These are phyloP conservation scores for Brasilioporus rufonigricans DNA, from an alignment of 768 basidiomycete species.

Conservation along the genomic window DNA sequence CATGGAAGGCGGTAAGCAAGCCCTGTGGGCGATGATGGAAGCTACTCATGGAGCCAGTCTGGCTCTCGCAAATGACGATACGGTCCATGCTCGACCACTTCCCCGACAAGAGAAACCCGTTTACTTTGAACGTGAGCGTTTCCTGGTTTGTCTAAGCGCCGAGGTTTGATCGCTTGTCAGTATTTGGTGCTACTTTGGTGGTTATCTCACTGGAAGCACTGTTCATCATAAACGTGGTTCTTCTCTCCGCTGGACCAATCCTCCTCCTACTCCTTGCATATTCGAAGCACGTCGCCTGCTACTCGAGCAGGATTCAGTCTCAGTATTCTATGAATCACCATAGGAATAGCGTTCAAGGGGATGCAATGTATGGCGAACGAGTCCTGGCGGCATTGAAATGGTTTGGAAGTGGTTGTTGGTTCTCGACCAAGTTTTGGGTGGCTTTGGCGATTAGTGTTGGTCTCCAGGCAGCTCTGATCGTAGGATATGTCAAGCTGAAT, in stretches of 20 bases:
- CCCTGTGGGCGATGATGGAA: conserved; percentile 83
- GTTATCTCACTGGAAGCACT: conserved; percentile 52
- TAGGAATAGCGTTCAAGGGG: conserved; percentile 2
- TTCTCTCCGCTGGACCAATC: conserved; percentile 64
- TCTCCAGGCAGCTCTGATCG: conserved; percentile 47
- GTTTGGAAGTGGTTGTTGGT: conserved; percentile 38
- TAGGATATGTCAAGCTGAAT: conserved; percentile 54
- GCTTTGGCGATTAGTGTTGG: conserved; percentile 46
- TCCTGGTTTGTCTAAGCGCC: background rate
- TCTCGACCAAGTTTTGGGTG: conserved; percentile 63
- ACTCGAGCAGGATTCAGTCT: conserved; percentile 19
- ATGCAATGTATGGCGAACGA: conserved; percentile 8
- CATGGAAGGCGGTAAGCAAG: conserved; percentile 48
- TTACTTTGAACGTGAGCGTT: conserved; percentile 69
- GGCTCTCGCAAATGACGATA: conserved; percentile 49
- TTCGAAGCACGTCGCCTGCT: conserved; percentile 29
- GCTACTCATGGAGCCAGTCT: conserved; percentile 52
- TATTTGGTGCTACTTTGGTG: conserved; percentile 55
- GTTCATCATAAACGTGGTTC: conserved; percentile 54
- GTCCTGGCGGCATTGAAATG: conserved; percentile 26
- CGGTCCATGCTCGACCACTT: conserved; percentile 24
- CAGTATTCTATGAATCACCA: background rate
- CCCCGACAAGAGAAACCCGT: conserved; percentile 37
- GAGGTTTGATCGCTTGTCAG: conserved; percentile 34
- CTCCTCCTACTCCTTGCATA: conserved; percentile 45